Conservation (phyloP, 163 green algal species). For the Trebouxia gelatinosa region DNA sequence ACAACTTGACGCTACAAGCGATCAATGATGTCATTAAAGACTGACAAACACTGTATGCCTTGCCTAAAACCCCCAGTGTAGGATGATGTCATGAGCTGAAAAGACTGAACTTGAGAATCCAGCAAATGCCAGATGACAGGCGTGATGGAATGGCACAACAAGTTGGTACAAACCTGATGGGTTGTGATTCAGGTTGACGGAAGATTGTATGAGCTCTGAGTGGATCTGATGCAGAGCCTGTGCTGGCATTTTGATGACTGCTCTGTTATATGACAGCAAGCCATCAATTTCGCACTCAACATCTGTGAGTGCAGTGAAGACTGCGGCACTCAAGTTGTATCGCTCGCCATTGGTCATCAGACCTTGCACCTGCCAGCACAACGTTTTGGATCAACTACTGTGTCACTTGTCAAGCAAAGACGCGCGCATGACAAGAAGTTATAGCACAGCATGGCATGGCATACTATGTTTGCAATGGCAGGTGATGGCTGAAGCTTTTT, state of each 20-base stretch:
- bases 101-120: too few relatives aligned
- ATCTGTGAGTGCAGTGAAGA: conserved; percentile 39
- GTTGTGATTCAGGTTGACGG: neutral
- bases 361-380: neutral
- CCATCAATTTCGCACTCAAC: conserved; percentile 32
- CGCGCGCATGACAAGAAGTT: neutral
- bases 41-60: too few relatives aligned
- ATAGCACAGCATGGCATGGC: neutral
- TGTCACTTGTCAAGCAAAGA: neutral
- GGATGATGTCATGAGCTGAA: too few relatives aligned
- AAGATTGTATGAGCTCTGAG: neutral
- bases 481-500: too few relatives aligned
- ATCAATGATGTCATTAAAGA: too few relatives aligned
- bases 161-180: neutral
- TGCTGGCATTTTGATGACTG: conserved; percentile 11
- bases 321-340: conserved; percentile 21
- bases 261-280: neutral
- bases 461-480: neutral
- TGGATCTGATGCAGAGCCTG: conserved; percentile 5
- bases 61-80: too few relatives aligned
- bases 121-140: too few relatives aligned
- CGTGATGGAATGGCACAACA: too few relatives aligned
- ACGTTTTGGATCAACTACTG: neutral
- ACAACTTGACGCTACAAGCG: too few relatives aligned
- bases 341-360: conserved; percentile 20